These are phyloP conservation scores for Hypoxylon sp. DNA, from an alignment of 2,329 filamentous ascomycete genomes.

Conservation along the genomic window DNA sequence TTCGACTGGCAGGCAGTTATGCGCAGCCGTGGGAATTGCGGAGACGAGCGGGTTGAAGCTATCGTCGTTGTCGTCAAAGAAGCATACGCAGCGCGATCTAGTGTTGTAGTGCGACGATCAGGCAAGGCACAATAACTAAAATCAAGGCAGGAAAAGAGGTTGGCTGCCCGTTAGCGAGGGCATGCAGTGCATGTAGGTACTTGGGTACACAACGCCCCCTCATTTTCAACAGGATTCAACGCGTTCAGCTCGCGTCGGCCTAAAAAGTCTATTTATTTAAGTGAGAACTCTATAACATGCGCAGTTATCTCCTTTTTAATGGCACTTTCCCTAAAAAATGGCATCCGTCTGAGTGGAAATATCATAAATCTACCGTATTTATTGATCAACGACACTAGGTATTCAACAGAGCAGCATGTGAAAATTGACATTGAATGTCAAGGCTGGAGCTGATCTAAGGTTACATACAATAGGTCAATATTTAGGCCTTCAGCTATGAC, in stretches of 20 bases:
- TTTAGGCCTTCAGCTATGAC: slow-evolving; percentile 7
- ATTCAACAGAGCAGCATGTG: slow-evolving; percentile 26
- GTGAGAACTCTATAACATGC: background rate
- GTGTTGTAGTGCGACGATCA: slow-evolving; percentile 32
- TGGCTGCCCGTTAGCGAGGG: slow-evolving; percentile 18
- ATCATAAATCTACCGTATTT: background rate
- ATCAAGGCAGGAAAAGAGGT: slow-evolving; percentile 36
- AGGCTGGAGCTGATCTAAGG: slow-evolving; percentile 2
- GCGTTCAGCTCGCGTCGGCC: slow-evolving; percentile 32
- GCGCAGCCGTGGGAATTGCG: slow-evolving; percentile 9
- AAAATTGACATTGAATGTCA: slow-evolving; percentile 15
- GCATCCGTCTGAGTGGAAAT: background rate
- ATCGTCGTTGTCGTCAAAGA: slow-evolving; percentile 25
- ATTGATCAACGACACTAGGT: background rate
- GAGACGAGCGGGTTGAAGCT: slow-evolving; percentile 22
- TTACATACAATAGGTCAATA: slow-evolving; percentile 16
- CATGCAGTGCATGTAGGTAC: slow-evolving; percentile 18
- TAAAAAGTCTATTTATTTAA: slow-evolving; percentile 32
- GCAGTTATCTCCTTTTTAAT: background rate
- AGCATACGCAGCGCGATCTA: slow-evolving; percentile 24
- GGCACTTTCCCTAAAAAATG: background rate
- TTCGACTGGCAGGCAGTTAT: slow-evolving; percentile 20
- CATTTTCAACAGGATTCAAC: slow-evolving; percentile 22
- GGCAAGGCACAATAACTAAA: slow-evolving; percentile 16
- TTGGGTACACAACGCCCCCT: slow-evolving; percentile 23